Evolutionary conservation across 768 basidiomycete species (phyloP), one percentile per base, ranked within the genome.

Genomic region (Dacryopinax spathularia): DNA sequence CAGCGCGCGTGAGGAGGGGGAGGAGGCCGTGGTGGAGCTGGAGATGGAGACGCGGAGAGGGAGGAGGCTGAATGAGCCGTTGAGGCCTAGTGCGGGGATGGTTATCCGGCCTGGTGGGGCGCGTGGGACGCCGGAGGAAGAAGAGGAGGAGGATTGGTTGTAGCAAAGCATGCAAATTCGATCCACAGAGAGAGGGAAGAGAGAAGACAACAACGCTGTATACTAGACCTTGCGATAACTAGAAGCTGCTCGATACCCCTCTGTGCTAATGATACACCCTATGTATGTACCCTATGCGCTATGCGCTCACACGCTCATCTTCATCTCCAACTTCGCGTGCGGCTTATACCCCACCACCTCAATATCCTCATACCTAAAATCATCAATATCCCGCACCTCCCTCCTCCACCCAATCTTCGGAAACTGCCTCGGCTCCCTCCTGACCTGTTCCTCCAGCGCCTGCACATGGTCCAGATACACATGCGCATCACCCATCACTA

Each of bases 401-500:
- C 90, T 78, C 43, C 78, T 82, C 82, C 87, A 95, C 35, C 76
- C 73, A 33, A 99, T 73, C 65, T 80, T 91, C 0, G 95, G 95
- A 75, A 98, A 97, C 27, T 83, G 75, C 61, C 81, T 81, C 29
- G 95, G 95, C 65, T 83, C 79, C 9, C 96, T 77, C 71, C 80
- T 76, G 35, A 98, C 79, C 73, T 98, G 95, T 43, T 81, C 78
- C 71, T 87, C 75, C 37, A 99, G 81, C n/a, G 93, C 87, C 7
- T 86, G 84, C 33, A 96, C 82, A 69, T 98, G 96, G 70, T 98
- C 91, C 59, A 81, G 78, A 75, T 99, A 98, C 16, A 98, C 90
- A 69, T 99, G 96, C 1, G 96, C 94, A 70, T 99, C 96, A 1
- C 96, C 96, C 68, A 98, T 89, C 74, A 96, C 94, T 66, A 97